phyloP scores from a whole-genome alignment of 1,284 basidiomycete genomes.

The Irpex lacteus region DNA sequence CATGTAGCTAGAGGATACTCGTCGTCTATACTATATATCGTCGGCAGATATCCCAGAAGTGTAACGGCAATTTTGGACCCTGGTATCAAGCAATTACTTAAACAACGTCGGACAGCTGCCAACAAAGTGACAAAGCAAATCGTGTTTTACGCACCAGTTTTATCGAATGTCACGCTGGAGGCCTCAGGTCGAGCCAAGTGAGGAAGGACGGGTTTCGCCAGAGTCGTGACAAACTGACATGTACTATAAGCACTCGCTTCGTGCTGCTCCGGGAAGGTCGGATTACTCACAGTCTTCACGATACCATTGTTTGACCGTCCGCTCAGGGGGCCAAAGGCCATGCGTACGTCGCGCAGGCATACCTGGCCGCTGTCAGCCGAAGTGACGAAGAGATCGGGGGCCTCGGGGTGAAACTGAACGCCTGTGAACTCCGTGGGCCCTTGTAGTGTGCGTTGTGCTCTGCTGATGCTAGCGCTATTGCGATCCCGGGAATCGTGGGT shows the following conservation, averaged over 20 bases:
- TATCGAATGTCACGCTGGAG: constrained; percentile 64
- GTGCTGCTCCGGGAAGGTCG: not conserved
- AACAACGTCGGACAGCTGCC: no score
- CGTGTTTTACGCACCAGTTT: constrained; percentile 41
- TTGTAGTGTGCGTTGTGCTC: constrained; percentile 49
- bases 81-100: not conserved
- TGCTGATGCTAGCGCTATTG: constrained; percentile 28
- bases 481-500: constrained; percentile 51
- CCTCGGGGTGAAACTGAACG: constrained; percentile 60
- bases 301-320: constrained; percentile 48
- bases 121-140: no score
- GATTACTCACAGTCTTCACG: constrained; percentile 41
- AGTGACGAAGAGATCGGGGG: constrained; percentile 66
- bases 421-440: constrained; percentile 54
- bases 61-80: constrained; percentile 52
- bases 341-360: constrained; percentile 70
- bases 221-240: constrained; percentile 59
- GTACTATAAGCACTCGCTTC: not conserved
- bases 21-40: constrained; percentile 65
- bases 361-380: constrained; percentile 56
- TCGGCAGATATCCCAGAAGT: constrained; percentile 65
- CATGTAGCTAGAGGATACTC: constrained; percentile 67
- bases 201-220: constrained; percentile 41
- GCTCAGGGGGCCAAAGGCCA: constrained; percentile 59
- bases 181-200: constrained; percentile 57